Evolutionary conservation across 192 early-diverging fungal species (phyloP).

Genomic region (Coemansia sp.): DNA sequence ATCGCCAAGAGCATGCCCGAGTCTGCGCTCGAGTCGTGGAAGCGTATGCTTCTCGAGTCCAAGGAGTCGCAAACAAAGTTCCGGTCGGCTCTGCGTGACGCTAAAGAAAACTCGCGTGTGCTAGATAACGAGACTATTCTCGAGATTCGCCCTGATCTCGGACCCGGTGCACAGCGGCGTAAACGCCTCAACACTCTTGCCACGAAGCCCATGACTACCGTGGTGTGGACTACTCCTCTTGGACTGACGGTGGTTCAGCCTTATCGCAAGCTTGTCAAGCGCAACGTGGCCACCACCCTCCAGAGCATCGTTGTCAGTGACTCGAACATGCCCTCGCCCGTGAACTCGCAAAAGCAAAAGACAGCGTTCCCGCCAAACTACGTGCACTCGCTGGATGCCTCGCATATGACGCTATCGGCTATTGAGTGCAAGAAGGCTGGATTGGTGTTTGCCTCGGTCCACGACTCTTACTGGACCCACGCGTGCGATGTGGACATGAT

Average conservation of each 20-base stretch:
- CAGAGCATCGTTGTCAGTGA: slow-evolving; percentile 80
- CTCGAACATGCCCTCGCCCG: slow-evolving; percentile 67
- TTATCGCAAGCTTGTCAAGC: slow-evolving; percentile 75
- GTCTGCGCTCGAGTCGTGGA: slow-evolving; percentile 50
- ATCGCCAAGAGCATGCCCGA: slow-evolving; percentile 79
- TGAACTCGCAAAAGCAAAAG: slow-evolving; percentile 89
- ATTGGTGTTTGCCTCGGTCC: slow-evolving; percentile 91
- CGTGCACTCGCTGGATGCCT: slow-evolving; percentile 96
- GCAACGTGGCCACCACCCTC: slow-evolving; percentile 73
- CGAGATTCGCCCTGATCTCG: slow-evolving; percentile 40
- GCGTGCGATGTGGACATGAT: slow-evolving; percentile 86
- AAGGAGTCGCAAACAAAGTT: slow-evolving; percentile 33
- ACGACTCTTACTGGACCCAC: slow-evolving; percentile 99
- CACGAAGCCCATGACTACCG: slow-evolving; percentile 79
- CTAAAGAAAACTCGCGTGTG: slow-evolving; percentile 11
- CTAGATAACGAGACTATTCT: slow-evolving; percentile 25
- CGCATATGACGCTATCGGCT: slow-evolving; percentile 96
- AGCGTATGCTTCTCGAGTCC: slow-evolving; percentile 26
- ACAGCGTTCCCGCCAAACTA: slow-evolving; percentile 99
- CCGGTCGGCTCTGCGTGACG: slow-evolving; percentile 19
- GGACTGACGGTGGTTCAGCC: slow-evolving; percentile 95
- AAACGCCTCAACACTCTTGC: slow-evolving; percentile 41
- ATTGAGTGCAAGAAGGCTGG: slow-evolving; percentile 76
- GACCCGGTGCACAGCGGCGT: slow-evolving; percentile 33
- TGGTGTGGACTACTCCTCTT: slow-evolving; percentile 96